Evolutionary conservation across 1,284 basidiomycete genomes (phyloP), one percentile per base, ranked within the genome.

Genomic region (Ganoderma boninense): DNA sequence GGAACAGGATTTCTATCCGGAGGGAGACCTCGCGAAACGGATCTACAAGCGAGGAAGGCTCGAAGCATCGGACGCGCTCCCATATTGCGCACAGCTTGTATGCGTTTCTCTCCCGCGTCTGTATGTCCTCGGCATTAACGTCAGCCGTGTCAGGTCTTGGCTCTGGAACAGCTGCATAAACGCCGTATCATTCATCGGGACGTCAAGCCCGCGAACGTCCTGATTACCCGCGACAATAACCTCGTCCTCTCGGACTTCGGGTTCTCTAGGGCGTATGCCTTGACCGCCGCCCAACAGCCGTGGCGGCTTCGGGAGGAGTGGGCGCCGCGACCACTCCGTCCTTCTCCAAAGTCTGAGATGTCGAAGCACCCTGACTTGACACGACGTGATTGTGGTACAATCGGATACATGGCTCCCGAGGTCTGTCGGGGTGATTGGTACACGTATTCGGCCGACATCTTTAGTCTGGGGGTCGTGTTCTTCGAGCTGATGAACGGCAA

Each of bases 161-260:
- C 74, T 1, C 62, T 80, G 10, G 67, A 64, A 10, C 44, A 65
- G 32, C 80, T 92, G 29, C 90, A 92, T 78, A 79, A 82, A n/a
- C 84, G 86, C 64, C 71, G 74, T 46, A 78, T 81, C 71, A 65
- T 81, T 26, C 80, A 81, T 70, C 79, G 80, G 62, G 80, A 81
- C 69, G 72, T 81, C 66, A 81, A 81, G 80, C 90, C 90, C 1
- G 89, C 89, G 75, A 92, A 92, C 77, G 86, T 92, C 66, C 82
- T 91, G n/a, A 80, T 92, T 20, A 89, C 89, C 78, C 86, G 87
- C 73, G 82, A 84, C 64, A 89, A 89, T 2, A 88, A 91, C 74
- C 86, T 89, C 4, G 89, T 91, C 74, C 82, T 92, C 62, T 90
- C 90, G 44, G 90, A 92, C 78, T 90, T 91, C 80, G 91, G 91